Evolutionary conservation across 2,329 filamentous ascomycete genomes (phyloP), one percentile per base, ranked within the genome.

Genomic region (Ophioceras dolichostomum): DNA sequence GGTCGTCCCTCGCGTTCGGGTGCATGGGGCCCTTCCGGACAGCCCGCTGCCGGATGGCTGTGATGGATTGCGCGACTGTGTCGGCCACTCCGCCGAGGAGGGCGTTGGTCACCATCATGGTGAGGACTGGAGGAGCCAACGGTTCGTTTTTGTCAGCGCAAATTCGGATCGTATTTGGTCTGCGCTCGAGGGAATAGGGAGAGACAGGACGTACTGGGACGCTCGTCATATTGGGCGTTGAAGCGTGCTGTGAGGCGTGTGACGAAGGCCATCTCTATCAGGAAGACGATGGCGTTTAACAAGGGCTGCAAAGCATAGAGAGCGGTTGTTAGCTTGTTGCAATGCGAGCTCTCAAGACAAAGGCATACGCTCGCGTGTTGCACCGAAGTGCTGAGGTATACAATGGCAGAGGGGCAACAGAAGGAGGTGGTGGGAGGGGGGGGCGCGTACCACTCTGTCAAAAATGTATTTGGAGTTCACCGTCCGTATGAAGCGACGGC

Each of bases 81-180:
- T 98, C 91, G 59, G 91, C 91, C 48, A 98, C 81, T 49, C 91
- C 91, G 63, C 86, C 87, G 41, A 98, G 77, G 39, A 96, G 81
- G 47, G 91, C 84, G 65, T 98, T 98, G 57, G 89, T 94, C 55
- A 95, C 85, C 89, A 98, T 98, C 61, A 94, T 98, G 44, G 91
- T 98, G 52, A 98, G 75, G 30, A 98, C 84, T 83, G 24, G n/a
- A 19, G n/a, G 9, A 19, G 21, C 13, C 32, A 26, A 12, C 16
- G 12, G 17, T 17, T 9, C 2, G 9, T 10, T 16, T 16, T 31
- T 18, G 28, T 22, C 29, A 24, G 28, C n/a, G n/a, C n/a, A n/a
- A n/a, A n/a, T n/a, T n/a, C 9, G 12, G 19, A n/a, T 17, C n/a
- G 12, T 16, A 12, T 28, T 19, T 17, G n/a, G 22, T 33, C 7